Conservation (phyloP, 305 asterid species). For the Fraxinus greggii region DNA sequence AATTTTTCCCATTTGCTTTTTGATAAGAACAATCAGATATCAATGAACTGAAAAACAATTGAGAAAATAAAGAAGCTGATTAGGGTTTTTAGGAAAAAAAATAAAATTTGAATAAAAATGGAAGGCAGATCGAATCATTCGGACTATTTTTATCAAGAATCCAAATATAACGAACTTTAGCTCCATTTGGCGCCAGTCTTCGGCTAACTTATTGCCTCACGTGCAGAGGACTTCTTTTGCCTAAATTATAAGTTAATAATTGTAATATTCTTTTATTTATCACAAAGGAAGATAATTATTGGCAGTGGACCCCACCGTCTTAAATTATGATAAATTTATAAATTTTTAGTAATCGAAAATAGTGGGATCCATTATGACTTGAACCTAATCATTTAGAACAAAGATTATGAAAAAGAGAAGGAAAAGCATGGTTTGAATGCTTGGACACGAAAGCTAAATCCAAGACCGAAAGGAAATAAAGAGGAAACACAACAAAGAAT, state of each 20-base stretch:
- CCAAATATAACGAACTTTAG: constrained; percentile 9
- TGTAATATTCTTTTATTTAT: background rate
- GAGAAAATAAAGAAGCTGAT: background rate
- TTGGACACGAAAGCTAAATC: background rate
- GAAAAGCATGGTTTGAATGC: background rate
- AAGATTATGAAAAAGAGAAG: background rate
- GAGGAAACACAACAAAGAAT: background rate
- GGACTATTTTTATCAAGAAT: constrained; percentile 18
- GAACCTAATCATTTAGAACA: background rate
- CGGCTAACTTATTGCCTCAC: background rate
- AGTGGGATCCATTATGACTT: background rate
- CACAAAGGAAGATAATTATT: background rate
- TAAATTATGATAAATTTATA: background rate
- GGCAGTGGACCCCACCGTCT: background rate
- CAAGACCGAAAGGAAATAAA: background rate
- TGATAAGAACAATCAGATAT: constrained; percentile 14
- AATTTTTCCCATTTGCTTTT: background rate
- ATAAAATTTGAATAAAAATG: background rate
- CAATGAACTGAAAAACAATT: background rate
- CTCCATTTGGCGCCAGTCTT: constrained; percentile 34
- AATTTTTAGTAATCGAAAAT: background rate
- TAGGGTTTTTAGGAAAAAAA: constrained; percentile 31
- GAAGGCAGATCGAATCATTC: constrained; percentile 32
- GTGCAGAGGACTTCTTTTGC: constrained; percentile 1
- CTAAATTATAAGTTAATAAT: background rate